Evolutionary conservation across 2,329 filamentous ascomycete species (phyloP).

Genomic region (Lasiodiplodia hormozganensis): DNA sequence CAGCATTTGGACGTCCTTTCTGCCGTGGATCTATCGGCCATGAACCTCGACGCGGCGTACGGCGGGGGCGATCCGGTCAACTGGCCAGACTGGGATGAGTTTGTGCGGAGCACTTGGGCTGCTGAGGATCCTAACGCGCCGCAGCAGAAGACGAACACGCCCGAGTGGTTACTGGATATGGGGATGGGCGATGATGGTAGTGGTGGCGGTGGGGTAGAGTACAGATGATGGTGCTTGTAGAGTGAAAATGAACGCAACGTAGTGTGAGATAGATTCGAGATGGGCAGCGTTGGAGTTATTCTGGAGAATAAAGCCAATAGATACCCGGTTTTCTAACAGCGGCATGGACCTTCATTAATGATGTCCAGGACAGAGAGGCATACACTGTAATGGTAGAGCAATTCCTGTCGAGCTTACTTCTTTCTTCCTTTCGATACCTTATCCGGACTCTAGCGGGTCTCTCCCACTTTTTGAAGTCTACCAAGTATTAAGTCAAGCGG

Average conservation of each 20-base stretch:
- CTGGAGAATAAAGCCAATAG: background rate
- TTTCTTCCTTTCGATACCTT: no score
- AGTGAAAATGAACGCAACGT: background rate
- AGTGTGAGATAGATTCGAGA: background rate
- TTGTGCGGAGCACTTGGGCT: constrained; percentile 28
- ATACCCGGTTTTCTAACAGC: background rate
- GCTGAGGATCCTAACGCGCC: constrained; percentile 2
- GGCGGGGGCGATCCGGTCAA: constrained; percentile 25
- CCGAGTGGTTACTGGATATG: constrained; percentile 24
- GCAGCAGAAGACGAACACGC: constrained; percentile 23
- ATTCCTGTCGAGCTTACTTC: no score
- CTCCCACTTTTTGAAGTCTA: no score
- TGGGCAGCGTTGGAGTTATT: background rate
- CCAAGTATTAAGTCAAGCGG: no score
- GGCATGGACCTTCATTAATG: background rate
- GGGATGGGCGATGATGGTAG: constrained; percentile 1
- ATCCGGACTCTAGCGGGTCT: no score
- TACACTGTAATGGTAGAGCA: background rate
- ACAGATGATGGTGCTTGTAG: background rate
- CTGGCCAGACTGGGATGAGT: constrained; percentile 27
- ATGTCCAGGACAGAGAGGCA: background rate
- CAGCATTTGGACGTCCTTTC: constrained; percentile 6
- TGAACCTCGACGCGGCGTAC: constrained; percentile 10
- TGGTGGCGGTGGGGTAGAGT: background rate
- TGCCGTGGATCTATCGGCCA: background rate